Evolutionary conservation across 805 yeast genomes (phyloP), one percentile per base, ranked within the genome.

Genomic region (Candida stauntonica): DNA sequence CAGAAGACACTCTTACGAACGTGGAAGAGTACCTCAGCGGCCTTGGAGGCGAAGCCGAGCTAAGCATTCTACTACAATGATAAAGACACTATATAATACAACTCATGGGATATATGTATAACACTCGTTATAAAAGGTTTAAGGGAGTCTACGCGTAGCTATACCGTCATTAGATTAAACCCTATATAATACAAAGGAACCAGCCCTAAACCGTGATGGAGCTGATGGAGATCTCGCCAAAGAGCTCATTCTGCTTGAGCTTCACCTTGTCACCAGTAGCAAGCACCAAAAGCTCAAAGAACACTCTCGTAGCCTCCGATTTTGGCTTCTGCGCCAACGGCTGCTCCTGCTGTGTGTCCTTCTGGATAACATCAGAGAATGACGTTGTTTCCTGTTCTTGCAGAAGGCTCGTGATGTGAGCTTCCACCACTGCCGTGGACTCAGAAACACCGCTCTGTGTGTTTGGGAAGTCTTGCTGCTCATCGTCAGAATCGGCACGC

Each of bases 211-310:
- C 24, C 5, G 30, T 13, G 15, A 37, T 26, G 14, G 38, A 29
- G 15, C 30, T 31, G 39, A 45, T 42, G 12, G 46, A 24, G 40
- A 86, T 79, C 27, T 72, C 75, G 5, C 80, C 81, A 47, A 79
- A 86, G 16, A 81, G 50, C 28, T 64, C 65, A 7, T 69, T 67
- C 62, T 86, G 95, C 26, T 74, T 61, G 29, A 87, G 59, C 13
- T 66, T 64, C 32, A 88, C 64, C 38, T 91, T 80, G 49, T 82
- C 88, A 31, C 77, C 69, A 5, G 93, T 81, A 2, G 94, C 94
- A 41, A 88, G 67, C 4, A 87, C 91, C 49, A 88, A 67, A 56
- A 88, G 58, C 57, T 88, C 95, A 52, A 87, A 88, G 61, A 88
- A 88, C 38, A 85, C 70, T 51, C 77, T 72, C 3, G 86, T 77